Evolutionary conservation across 768 basidiomycete species (phyloP).

Genomic region (Multifurca ochricompacta): DNA sequence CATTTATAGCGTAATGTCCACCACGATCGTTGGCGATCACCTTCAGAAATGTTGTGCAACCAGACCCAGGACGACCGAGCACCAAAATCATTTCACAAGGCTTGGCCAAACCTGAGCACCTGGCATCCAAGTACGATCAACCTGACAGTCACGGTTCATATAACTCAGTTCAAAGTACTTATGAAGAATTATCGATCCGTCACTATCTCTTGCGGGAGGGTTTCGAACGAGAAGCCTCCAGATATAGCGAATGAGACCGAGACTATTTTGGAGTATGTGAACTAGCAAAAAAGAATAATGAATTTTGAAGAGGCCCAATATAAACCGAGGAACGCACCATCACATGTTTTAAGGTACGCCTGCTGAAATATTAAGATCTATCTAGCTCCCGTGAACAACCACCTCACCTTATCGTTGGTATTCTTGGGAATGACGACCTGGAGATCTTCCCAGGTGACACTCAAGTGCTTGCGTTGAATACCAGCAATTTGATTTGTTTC

Average conservation of each 20-base stretch:
- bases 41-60: slow-evolving; percentile 84
- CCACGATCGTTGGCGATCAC: slow-evolving; percentile 68
- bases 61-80: slow-evolving; percentile 68
- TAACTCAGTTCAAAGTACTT: slow-evolving; percentile 2
- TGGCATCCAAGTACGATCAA: not conserved
- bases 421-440: slow-evolving; percentile 55
- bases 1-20: slow-evolving; percentile 54
- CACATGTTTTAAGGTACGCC: slow-evolving; percentile 55
- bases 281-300: not conserved
- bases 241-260: slow-evolving; percentile 1
- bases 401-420: slow-evolving; percentile 44
- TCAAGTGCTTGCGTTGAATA: slow-evolving; percentile 68
- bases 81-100: slow-evolving; percentile 18
- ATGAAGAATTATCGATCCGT: slow-evolving; percentile 2
- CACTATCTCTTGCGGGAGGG: not conserved
- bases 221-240: not conserved
- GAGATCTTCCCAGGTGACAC: slow-evolving; percentile 66
- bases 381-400: not conserved
- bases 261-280: not conserved
- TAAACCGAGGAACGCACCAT: slow-evolving; percentile 33
- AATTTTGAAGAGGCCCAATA: not conserved
- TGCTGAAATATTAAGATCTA: slow-evolving; percentile 22
- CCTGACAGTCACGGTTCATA: not conserved
- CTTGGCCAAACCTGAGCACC: slow-evolving; percentile 16
- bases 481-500: slow-evolving; percentile 59